Conservation (phyloP, 257 asterid species). For the Plantago elongata region DNA sequence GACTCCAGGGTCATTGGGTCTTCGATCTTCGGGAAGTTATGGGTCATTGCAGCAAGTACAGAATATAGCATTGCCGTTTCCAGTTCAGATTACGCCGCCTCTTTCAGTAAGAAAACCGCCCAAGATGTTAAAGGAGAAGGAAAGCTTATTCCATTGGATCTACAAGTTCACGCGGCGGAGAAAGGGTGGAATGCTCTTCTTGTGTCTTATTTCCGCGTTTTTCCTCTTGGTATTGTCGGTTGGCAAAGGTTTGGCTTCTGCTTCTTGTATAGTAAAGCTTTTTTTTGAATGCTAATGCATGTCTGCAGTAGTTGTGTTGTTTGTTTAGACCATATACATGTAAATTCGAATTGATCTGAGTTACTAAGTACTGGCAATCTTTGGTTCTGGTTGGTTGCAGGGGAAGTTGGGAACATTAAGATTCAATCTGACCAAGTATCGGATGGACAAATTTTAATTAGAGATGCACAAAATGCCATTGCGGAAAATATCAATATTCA, state of each 20-base stretch:
- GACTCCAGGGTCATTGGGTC: constrained; percentile 92
- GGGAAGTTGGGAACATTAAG: too few relatives aligned
- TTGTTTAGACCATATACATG: not conserved
- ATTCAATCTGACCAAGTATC: not conserved
- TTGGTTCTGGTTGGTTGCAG: constrained; percentile 5
- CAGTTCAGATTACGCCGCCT: constrained; percentile 56
- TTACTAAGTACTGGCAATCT: not conserved
- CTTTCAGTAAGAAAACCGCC: constrained; percentile 47
- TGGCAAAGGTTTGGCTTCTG: constrained; percentile 61
- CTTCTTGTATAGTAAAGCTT: not conserved
- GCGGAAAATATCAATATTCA: constrained; percentile 36
- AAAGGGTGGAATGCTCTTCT: constrained; percentile 82
- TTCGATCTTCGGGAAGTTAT: constrained; percentile 96
- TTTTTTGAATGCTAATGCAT: not conserved
- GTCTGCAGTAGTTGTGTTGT: not conserved
- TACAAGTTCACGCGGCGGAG: constrained; percentile 79
- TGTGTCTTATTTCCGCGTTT: constrained; percentile 65
- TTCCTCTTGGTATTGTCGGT: constrained; percentile 66
- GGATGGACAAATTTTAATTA: constrained; percentile 27
- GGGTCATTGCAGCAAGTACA: constrained; percentile 83
- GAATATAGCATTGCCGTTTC: constrained; percentile 40
- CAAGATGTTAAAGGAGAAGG: constrained; percentile 88
- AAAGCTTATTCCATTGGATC: constrained; percentile 66
- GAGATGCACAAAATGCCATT: constrained; percentile 38
- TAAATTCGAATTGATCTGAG: constrained; percentile 8